Conservation (phyloP, 139 green algal species). For the Mesotaenium endlicherianum region DNA sequence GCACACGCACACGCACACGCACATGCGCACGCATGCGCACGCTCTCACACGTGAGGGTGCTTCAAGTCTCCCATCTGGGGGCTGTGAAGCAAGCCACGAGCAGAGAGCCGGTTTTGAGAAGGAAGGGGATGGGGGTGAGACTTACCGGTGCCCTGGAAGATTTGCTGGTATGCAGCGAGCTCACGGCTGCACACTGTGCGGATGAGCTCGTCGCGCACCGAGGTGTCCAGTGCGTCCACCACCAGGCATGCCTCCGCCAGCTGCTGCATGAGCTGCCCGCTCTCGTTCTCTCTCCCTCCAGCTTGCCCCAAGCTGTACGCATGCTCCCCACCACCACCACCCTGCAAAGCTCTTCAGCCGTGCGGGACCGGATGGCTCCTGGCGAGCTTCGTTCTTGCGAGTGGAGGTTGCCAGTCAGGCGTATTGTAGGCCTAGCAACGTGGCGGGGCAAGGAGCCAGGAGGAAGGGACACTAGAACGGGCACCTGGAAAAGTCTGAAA, state of each 20-base stretch:
- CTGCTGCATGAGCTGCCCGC: constrained; percentile 65
- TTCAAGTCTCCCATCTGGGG: too few relatives aligned
- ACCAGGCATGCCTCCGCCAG: constrained; percentile 87
- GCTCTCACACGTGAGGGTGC: too few relatives aligned
- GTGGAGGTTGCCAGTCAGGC: too few relatives aligned
- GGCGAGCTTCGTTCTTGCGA: too few relatives aligned
- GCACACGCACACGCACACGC: too few relatives aligned
- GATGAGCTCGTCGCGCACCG: constrained; percentile 85
- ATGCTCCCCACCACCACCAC: neutral
- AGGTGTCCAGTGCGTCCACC: constrained; percentile 79
- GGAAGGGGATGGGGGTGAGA: neutral
- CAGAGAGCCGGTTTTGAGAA: too few relatives aligned
- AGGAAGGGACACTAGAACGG: neutral
- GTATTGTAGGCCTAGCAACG: too few relatives aligned
- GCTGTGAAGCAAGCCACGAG: too few relatives aligned
- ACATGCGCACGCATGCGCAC: too few relatives aligned
- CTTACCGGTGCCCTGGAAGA: constrained; percentile 67
- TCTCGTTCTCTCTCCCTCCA: constrained; percentile 69
- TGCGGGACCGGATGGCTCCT: too few relatives aligned
- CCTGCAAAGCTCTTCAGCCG: too few relatives aligned
- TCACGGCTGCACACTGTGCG: constrained; percentile 82
- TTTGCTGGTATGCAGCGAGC: constrained; percentile 82
- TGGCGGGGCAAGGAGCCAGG: too few relatives aligned
- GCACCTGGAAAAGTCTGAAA: constrained; percentile 60
- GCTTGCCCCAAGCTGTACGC: neutral